Evolutionary conservation across 2,329 filamentous ascomycete genomes (phyloP), one percentile per base, ranked within the genome.

Genomic region (Coniella vitis): DNA sequence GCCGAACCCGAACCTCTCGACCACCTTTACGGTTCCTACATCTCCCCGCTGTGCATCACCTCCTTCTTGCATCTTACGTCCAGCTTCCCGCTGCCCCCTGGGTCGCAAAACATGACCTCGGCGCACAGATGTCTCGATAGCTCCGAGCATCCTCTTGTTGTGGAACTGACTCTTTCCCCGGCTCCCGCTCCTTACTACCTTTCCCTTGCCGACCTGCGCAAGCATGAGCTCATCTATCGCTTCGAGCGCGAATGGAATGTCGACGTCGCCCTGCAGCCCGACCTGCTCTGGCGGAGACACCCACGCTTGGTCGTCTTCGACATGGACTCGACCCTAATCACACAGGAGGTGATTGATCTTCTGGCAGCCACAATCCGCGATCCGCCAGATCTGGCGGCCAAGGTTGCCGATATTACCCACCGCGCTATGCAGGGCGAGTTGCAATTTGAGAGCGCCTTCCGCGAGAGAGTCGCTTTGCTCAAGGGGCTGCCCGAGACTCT

Each of bases 261-360:
- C 36, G 87, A 94, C 65, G 84, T 91, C 13, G 79, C 87, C 17
- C 73, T 95, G 54, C 87, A 94, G 65, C 68, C 68, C 36, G 87
- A 91, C 61, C 78, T 73, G 25, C 73, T 91, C 29, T 89, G 84
- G 73, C 76, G 89, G 51, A 78, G 84, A 22, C 81, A 94, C 66
- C 90, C 90, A 56, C 81, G 91, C 8, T 74, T 97, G 10, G 90
- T 91, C 3, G 88, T 96, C 29, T 98, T 98, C 62, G 93, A 98
- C 66, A 98, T 98, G 93, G 93, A 98, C 70, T 93, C 86, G 66
- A 98, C 93, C 0, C 78, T 98, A 52, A 97, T 98, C 64, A 86
- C 91, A 47, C 90, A 98, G 66, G 93, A 98, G 70, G 90, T 96
- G 53, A 97, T 98, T 63, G 93, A 98, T 66, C 83, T 97, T 60